Evolutionary conservation across 495 filamentous ascomycete genomes (phyloP), one percentile per base, ranked within the genome.

Genomic region (Talaromyces liani): DNA sequence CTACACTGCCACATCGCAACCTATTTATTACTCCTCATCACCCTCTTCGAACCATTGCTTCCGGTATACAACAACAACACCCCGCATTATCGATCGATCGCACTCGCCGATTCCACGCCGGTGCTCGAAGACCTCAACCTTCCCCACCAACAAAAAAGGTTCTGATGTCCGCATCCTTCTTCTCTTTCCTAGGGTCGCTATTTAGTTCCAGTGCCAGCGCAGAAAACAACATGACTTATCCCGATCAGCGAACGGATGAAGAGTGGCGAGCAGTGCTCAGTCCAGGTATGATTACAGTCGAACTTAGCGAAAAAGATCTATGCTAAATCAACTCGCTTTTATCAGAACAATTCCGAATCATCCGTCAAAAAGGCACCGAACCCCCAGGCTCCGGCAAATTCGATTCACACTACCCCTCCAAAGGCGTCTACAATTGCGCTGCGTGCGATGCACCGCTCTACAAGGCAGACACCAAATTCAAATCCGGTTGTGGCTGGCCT

Each of bases 401-500:
- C 76, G 87, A 98, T 76, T 88, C 92, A 70, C 93, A 97, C 77
- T 81, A 85, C 72, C 84, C 90, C n/a, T 67, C 76, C 1, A 65
- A 78, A 24, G 94, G 94, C 41, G 82, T 90, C 56, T 96, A 97
- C 79, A 85, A 78, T 63, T 98, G 94, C 76, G 90, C 88, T 4
- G 94, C 83, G 56, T 98, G 94, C 80, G 70, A 85, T 66, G 84
- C 93, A 5, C 92, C 93, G 5, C 86, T 98, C 12, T 98, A 98
- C 80, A 89, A 82, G 68, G 91, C 93, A 9, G 81, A 78, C 63
- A 91, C 94, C 75, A 98, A 98, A 71, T 98, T 98, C 81, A 90
- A 91, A 71, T 93, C 90, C 34, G 92, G 92, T 31, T 98, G 94
- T 76, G 94, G 94, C 58, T 98, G 94, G 94, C 94, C 94, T 0